phyloP scores from a whole-genome alignment of 495 filamentous ascomycete genomes.

The Xylaria scruposa region DNA sequence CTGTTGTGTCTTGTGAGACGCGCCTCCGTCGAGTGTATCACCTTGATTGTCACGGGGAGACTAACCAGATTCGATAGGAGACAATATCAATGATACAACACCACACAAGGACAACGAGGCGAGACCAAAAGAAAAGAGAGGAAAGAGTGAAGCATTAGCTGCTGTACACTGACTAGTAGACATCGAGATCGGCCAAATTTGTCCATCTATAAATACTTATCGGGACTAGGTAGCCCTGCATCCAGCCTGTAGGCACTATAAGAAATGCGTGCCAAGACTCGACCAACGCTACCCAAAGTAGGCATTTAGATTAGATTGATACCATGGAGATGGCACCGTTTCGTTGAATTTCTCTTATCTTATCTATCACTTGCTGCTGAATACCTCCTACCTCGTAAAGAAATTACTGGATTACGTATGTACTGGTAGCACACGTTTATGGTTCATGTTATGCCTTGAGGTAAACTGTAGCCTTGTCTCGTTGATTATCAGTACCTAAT shows the following conservation, averaged over 20 bases:
- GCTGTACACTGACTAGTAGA: too few relatives aligned
- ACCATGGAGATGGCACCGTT: neutral
- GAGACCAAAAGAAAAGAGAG: too few relatives aligned
- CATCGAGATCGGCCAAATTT: neutral
- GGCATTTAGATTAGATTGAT: slow-evolving; percentile 2
- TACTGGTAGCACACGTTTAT: slow-evolving; percentile 5
- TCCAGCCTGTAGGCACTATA: neutral
- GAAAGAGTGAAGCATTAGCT: neutral
- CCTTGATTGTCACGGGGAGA: neutral
- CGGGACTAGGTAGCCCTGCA: neutral
- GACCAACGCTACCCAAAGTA: neutral
- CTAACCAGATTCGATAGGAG: neutral
- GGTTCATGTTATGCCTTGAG: neutral
- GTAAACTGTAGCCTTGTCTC: neutral
- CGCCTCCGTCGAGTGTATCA: neutral
- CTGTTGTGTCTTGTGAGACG: neutral
- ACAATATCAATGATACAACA: neutral
- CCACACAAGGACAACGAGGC: neutral
- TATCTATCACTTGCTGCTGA: neutral
- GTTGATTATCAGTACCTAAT: neutral
- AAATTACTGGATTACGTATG: neutral
- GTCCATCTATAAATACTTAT: neutral
- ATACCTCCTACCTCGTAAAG: neutral
- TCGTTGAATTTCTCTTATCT: slow-evolving; percentile 12
- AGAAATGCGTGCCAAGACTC: neutral